phyloP scores from a whole-genome alignment of 2,329 filamentous ascomycete species.

The Neofusicoccum kwambonambiense region DNA sequence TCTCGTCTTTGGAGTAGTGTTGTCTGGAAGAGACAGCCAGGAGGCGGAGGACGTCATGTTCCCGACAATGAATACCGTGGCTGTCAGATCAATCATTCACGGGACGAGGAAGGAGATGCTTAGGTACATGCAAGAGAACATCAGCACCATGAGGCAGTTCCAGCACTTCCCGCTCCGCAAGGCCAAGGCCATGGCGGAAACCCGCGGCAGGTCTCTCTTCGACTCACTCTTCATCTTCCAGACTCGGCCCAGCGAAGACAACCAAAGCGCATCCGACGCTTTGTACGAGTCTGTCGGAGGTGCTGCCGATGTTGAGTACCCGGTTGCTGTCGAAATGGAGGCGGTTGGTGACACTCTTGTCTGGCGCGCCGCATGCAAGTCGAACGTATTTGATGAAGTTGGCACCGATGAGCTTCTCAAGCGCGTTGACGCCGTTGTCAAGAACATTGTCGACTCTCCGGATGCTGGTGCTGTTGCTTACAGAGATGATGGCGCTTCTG shows the following conservation, averaged over 20 bases:
- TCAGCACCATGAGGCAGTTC: conserved; percentile 64
- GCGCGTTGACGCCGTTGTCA: conserved; percentile 60
- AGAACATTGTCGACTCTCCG: conserved; percentile 52
- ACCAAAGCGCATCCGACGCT: conserved; percentile 17
- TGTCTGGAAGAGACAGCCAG: conserved; percentile 80
- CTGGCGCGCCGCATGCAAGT: conserved; percentile 73
- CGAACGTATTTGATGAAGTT: conserved; percentile 48
- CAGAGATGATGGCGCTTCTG: conserved; percentile 51
- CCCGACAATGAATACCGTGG: conserved; percentile 89
- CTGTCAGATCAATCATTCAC: conserved; percentile 70
- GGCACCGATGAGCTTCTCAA: conserved; percentile 55
- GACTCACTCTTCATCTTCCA: conserved; percentile 68
- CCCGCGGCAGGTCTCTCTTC: conserved; percentile 52
- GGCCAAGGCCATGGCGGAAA: conserved; percentile 55
- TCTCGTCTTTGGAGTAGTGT: conserved; percentile 76
- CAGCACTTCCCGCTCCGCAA: conserved; percentile 77
- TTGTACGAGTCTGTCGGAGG: conserved; percentile 65
- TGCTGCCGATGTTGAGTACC: conserved; percentile 72
- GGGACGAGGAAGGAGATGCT: conserved; percentile 65
- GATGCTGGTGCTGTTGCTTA: conserved; percentile 57
- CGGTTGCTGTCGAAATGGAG: conserved; percentile 80
- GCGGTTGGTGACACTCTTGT: conserved; percentile 53
- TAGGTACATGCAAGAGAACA: conserved; percentile 69
- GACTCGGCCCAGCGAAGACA: conserved; percentile 41
- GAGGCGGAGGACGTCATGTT: conserved; percentile 69